Conservation (phyloP, 768 basidiomycete genomes). For the Boletus vinaceobasis region DNA sequence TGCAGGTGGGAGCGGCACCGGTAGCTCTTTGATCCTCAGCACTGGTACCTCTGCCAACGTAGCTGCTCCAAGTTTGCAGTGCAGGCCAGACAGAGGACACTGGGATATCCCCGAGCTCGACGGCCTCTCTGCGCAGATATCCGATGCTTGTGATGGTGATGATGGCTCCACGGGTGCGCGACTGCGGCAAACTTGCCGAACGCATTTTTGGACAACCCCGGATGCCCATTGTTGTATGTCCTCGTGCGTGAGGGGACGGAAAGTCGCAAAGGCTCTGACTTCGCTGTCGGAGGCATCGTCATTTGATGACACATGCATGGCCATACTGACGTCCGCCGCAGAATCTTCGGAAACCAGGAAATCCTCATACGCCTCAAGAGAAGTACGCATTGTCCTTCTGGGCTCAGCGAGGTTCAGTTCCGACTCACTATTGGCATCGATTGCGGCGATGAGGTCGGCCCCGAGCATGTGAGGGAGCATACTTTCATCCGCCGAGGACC, state of each 20-base stretch:
- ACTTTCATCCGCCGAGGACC: constrained; percentile 17
- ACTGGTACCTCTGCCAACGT: background rate
- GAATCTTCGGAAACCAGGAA: constrained; percentile 17
- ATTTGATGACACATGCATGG: constrained; percentile 19
- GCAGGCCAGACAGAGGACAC: constrained; percentile 26
- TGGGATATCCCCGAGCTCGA: constrained; percentile 16
- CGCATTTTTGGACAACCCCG: constrained; percentile 25
- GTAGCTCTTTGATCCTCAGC: background rate
- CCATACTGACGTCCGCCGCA: constrained; percentile 17
- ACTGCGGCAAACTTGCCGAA: constrained; percentile 12
- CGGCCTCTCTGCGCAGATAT: constrained; percentile 28
- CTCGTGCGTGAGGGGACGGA: constrained; percentile 17
- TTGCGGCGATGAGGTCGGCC: constrained; percentile 26
- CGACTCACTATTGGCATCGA: constrained; percentile 26
- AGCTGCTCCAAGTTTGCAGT: constrained; percentile 14
- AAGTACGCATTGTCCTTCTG: background rate
- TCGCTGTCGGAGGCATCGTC: constrained; percentile 11
- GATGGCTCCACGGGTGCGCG: constrained; percentile 9
- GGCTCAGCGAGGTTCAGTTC: constrained; percentile 12
- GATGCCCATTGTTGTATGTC: constrained; percentile 27
- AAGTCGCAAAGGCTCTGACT: constrained; percentile 2
- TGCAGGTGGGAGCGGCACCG: background rate
- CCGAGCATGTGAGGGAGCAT: constrained; percentile 27
- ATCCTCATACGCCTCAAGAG: constrained; percentile 6
- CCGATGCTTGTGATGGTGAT: constrained; percentile 27